Percentiles rank a stretch among this genome's conserved stretches.
These are phyloP conservation scores for Phytophthora macrochlamydospora DNA, from an alignment of 352 stramenopile genomes.

Conservation along the genomic window DNA sequence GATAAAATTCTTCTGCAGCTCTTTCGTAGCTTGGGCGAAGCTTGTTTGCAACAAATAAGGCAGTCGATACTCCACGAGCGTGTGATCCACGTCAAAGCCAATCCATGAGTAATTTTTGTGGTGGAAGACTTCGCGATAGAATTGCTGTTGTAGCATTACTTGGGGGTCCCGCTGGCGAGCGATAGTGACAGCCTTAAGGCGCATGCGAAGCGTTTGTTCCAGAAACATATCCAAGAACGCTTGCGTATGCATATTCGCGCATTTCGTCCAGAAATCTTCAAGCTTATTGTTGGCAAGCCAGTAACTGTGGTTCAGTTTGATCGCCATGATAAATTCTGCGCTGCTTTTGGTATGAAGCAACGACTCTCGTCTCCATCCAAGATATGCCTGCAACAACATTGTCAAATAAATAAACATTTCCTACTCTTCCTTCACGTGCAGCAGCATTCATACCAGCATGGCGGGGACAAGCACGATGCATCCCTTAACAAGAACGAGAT, in stretches of 20 bases:
- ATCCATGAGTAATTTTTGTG: slow-evolving; percentile 56
- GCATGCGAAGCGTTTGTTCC: slow-evolving; percentile 36
- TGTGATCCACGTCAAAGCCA: slow-evolving; percentile 65
- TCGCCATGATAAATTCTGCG: slow-evolving; percentile 25
- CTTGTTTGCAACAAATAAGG: slow-evolving; percentile 47
- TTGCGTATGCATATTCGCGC: slow-evolving; percentile 39
- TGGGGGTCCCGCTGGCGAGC: slow-evolving; percentile 29
- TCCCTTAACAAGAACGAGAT: slow-evolving; percentile 50
- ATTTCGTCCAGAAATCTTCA: slow-evolving; percentile 50
- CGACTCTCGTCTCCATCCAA: slow-evolving; percentile 37
- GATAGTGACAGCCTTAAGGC: slow-evolving; percentile 44
- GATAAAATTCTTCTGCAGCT: slow-evolving; percentile 53
- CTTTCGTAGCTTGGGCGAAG: slow-evolving; percentile 45
- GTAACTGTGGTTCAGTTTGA: slow-evolving; percentile 30
- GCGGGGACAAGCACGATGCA: slow-evolving; percentile 49
- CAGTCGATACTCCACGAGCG: slow-evolving; percentile 52
- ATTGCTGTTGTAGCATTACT: slow-evolving; percentile 31
- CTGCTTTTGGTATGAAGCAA: slow-evolving; percentile 32
- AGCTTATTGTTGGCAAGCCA: slow-evolving; percentile 52
- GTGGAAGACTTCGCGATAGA: slow-evolving; percentile 41
- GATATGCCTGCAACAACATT: slow-evolving; percentile 29
- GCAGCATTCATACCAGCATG: slow-evolving; percentile 33
- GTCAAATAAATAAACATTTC: neutral
- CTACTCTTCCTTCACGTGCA: neutral
- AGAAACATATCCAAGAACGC: slow-evolving; percentile 43